Percentiles rank a stretch among this genome's conserved stretches.
phyloP scores from a whole-genome alignment of 345 rosid species.

The Linum trigynum region DNA sequence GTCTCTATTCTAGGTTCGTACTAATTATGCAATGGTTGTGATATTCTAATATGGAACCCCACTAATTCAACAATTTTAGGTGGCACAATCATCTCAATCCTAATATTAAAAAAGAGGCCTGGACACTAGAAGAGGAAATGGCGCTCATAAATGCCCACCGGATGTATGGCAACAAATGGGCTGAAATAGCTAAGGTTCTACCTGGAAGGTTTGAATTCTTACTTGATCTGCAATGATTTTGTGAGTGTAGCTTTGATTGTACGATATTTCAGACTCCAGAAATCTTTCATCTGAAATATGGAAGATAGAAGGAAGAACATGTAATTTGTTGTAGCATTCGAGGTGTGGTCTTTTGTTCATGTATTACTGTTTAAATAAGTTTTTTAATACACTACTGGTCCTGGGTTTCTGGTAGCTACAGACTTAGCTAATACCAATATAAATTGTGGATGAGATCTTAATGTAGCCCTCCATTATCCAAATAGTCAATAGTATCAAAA shows the following conservation, averaged over 20 bases:
- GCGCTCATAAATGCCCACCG: constrained; percentile 76
- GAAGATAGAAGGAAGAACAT: no score
- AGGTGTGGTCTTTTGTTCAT: no score
- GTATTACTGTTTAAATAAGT: no score
- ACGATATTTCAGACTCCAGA: neutral
- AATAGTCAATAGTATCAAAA: no score
- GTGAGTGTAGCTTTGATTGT: constrained; percentile 5
- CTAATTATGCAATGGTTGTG: neutral
- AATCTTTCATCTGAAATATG: no score
- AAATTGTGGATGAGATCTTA: no score
- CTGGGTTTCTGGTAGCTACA: no score
- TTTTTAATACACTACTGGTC: no score
- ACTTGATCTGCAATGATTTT: neutral
- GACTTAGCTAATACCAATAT: no score
- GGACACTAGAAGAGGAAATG: constrained; percentile 83
- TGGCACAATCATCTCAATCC: constrained; percentile 99
- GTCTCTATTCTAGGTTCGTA: neutral
- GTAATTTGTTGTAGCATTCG: no score
- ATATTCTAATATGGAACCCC: neutral
- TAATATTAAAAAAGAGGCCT: constrained; percentile 83
- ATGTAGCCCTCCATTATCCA: no score
- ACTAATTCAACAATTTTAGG: constrained; percentile 33
- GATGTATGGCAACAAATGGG: constrained; percentile 84
- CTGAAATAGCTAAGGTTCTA: constrained; percentile 89
- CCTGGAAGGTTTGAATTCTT: constrained; percentile 72